phyloP scores from a whole-genome alignment of 164 flowering plant genomes.

The Houttuynia cordata region DNA sequence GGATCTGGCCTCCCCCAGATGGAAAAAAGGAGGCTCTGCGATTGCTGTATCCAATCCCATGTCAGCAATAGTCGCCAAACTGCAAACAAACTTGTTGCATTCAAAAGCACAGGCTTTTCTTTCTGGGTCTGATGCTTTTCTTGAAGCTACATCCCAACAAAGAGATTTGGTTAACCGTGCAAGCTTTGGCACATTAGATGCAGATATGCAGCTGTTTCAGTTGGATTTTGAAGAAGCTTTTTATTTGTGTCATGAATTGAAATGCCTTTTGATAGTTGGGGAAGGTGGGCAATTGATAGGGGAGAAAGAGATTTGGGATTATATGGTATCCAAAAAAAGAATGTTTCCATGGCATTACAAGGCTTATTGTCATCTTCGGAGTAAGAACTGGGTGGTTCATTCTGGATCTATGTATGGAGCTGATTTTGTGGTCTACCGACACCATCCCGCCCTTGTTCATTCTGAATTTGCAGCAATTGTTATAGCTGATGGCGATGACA shows the following conservation, averaged over 20 bases:
- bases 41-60: slow-evolving; percentile 57
- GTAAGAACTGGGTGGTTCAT: slow-evolving; percentile 76
- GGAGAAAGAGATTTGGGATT: slow-evolving; percentile 40
- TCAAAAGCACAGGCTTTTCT: slow-evolving; percentile 41
- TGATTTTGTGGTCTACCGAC: slow-evolving; percentile 68
- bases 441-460: slow-evolving; percentile 68
- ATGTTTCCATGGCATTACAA: slow-evolving; percentile 38
- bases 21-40: slow-evolving; percentile 56
- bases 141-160: slow-evolving; percentile 31
- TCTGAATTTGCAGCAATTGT: slow-evolving; percentile 67
- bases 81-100: slow-evolving; percentile 27
- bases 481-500: slow-evolving; percentile 22
- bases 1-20: slow-evolving; percentile 41
- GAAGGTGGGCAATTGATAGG: slow-evolving; percentile 13
- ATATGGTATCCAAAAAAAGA: slow-evolving; percentile 28
- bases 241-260: slow-evolving; percentile 31
- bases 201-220: slow-evolving; percentile 55
- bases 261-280: slow-evolving; percentile 29
- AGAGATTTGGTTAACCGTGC: slow-evolving; percentile 33
- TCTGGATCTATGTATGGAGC: slow-evolving; percentile 68
- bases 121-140: slow-evolving; percentile 38
- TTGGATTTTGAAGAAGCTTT: slow-evolving; percentile 57
- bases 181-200: slow-evolving; percentile 51
- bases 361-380: slow-evolving; percentile 61
- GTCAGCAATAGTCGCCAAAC: slow-evolving; percentile 39